Evolutionary conservation across 257 asterid species (phyloP), one percentile per base, ranked within the genome.

Genomic region (Plectranthus barbatus): DNA sequence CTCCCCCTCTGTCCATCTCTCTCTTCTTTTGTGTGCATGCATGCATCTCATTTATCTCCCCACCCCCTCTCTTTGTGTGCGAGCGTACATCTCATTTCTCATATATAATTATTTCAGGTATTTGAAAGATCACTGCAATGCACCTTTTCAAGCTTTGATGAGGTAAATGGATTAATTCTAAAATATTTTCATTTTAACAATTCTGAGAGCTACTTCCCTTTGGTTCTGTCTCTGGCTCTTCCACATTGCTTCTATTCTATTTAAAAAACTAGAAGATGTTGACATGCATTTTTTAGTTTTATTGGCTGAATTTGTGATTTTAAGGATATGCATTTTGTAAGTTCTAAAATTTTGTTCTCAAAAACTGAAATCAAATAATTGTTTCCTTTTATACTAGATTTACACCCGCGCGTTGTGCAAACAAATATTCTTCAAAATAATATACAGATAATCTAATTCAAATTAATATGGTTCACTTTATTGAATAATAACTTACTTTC

Each of bases 91-190:
- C 29, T 52, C 20, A 56, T 68, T 63, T 67, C 50, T 15, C 41
- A 60, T 65, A 60, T 67, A 14, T 56, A 40, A 44, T 54, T 61
- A 54, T 75, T 67, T 68, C 94, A 93, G 99, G 94, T 85, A 50
- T 90, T 90, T 63, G 96, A 90, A 82, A 85, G 75, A 78, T 81
- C 99, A 14, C 70, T 87, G 71, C 89, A 23, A 70, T 85, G 94
- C 81, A 82, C 95, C 45, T 87, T 85, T 63, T 69, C 94, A 58
- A 84, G 86, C 79, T 77, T 72, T 60, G 95, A 90, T 20, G 99
- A 89, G 99, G 99, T 92, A 80, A 62, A 31, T 20, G 33, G 18
- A 51, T 19, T 40, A 61, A 19, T 42, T 64, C 45, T 29, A 20
- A 59, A 42, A 37, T 58, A 55, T n/a, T 48, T 52, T 40, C 40